Evolutionary conservation across 371 early-diverging fungal species (phyloP), one percentile per base, ranked within the genome.

Genomic region (Coemansia sp.): DNA sequence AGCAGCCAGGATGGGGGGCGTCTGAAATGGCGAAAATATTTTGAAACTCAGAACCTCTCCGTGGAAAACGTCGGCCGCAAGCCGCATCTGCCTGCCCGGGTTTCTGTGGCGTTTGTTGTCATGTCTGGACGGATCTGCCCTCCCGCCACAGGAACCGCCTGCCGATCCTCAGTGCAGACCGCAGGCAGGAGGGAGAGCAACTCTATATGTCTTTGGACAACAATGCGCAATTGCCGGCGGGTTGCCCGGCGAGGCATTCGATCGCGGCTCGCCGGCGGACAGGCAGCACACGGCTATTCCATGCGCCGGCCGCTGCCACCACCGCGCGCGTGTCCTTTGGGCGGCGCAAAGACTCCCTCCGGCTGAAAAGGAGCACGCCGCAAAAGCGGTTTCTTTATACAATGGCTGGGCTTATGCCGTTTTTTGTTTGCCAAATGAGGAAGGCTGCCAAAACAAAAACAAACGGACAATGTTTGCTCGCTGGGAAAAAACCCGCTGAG

Each of bases 311-410:
- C n/a, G n/a, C n/a, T n/a, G n/a, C n/a, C n/a, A n/a, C n/a, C n/a
- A n/a, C n/a, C n/a, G n/a, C n/a, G n/a, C n/a, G n/a, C n/a, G n/a
- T n/a, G n/a, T n/a, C n/a, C n/a, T n/a, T n/a, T n/a, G n/a, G n/a
- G n/a, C n/a, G n/a, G n/a, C n/a, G n/a, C n/a, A n/a, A n/a, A n/a
- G n/a, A n/a, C n/a, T n/a, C n/a, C n/a, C n/a, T n/a, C n/a, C n/a
- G 43, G 43, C 43, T 42, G 43, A 42, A 58, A 48, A 16, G n/a
- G 31, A 48, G 48, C 49, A 43, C 41, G 43, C 43, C 57, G 31
- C 47, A 58, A 38, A 42, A 7, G 42, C 39, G 56, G 59, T 26
- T n/a, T 48, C 40, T 45, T 57, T 58, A n/a, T 58, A 58, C 59
- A 58, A 58, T 58, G 59, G 38, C 36, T 33, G 48, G 34, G n/a